Percentiles rank a stretch among this genome's conserved stretches.
phyloP scores from a whole-genome alignment of 2,329 filamentous ascomycete species.

The Lasiodiplodia hormozganensis region DNA sequence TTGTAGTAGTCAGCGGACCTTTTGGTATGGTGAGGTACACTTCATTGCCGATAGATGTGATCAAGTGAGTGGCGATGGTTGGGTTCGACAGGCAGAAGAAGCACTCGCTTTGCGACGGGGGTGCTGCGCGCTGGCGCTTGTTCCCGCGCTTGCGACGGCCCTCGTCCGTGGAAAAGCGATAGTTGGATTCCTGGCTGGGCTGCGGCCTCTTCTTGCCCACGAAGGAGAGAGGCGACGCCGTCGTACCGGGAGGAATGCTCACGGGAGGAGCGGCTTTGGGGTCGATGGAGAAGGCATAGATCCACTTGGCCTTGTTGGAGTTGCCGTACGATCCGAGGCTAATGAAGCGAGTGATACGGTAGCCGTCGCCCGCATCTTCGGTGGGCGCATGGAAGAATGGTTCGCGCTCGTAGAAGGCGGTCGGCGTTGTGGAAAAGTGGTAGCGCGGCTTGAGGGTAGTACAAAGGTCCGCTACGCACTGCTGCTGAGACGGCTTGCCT shows the following conservation, averaged over 20 bases:
- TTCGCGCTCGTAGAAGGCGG: conserved; percentile 86
- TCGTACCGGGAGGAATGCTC: conserved; percentile 72
- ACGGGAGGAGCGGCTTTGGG: conserved; percentile 65
- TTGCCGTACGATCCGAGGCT: conserved; percentile 84
- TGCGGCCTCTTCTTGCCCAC: conserved; percentile 64
- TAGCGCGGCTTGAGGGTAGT: conserved; percentile 86
- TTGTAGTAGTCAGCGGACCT: conserved; percentile 77
- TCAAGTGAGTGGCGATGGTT: conserved; percentile 82
- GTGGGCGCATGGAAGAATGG: conserved; percentile 78
- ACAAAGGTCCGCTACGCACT: conserved; percentile 79
- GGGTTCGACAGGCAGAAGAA: conserved; percentile 96
- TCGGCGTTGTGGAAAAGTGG: conserved; percentile 76
- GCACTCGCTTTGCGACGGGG: conserved; percentile 71
- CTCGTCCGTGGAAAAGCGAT: conserved; percentile 46
- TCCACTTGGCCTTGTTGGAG: conserved; percentile 75
- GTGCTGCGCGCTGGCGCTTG: conserved; percentile 48
- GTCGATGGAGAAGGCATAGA: conserved; percentile 75
- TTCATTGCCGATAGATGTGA: conserved; percentile 86
- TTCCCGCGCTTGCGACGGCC: conserved; percentile 45
- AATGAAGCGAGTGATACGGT: conserved; percentile 83
- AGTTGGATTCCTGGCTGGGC: conserved; percentile 39
- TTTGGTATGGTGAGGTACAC: conserved; percentile 91
- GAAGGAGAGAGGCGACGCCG: conserved; percentile 73
- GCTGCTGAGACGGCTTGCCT: conserved; percentile 62
- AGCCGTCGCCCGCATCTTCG: conserved; percentile 57